Percentiles rank a stretch among this genome's conserved stretches.
phyloP scores from a whole-genome alignment of 225 moss, liverwort and hornwort genomes.

The Straminergon stramineum region DNA sequence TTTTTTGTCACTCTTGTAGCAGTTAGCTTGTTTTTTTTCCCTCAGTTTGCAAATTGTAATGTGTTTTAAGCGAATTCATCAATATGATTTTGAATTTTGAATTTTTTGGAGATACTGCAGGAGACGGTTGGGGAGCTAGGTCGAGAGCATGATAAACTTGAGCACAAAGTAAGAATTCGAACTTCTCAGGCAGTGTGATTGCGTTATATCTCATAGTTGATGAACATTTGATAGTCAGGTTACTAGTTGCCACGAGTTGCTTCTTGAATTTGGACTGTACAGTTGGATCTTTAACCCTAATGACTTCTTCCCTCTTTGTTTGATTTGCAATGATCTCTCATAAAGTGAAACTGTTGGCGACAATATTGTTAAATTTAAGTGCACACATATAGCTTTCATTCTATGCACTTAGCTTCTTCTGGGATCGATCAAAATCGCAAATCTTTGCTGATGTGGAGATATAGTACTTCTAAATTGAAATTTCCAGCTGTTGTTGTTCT shows the following conservation, averaged over 20 bases:
- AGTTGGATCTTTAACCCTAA: background rate
- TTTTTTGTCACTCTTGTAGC: background rate
- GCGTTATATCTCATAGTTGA: background rate
- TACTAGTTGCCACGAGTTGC: background rate
- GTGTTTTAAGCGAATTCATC: background rate
- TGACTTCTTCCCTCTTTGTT: background rate
- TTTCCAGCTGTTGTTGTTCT: background rate
- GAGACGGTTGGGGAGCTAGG: background rate
- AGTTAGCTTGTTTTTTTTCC: background rate
- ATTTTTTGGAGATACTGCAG: background rate
- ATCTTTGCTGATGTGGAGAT: background rate
- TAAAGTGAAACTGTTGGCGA: background rate
- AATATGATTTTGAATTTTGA: background rate
- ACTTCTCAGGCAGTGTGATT: background rate
- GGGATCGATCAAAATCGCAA: background rate
- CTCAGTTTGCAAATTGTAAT: background rate
- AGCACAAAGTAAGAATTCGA: constrained; percentile 4
- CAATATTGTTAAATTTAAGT: background rate
- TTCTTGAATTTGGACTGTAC: background rate
- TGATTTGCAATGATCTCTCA: background rate
- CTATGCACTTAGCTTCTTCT: background rate
- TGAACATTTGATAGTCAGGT: background rate
- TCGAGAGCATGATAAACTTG: constrained; percentile 4
- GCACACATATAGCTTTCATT: background rate
- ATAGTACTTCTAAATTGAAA: background rate